Conservation (phyloP, 768 basidiomycete genomes). For the Crucibulum laeve region DNA sequence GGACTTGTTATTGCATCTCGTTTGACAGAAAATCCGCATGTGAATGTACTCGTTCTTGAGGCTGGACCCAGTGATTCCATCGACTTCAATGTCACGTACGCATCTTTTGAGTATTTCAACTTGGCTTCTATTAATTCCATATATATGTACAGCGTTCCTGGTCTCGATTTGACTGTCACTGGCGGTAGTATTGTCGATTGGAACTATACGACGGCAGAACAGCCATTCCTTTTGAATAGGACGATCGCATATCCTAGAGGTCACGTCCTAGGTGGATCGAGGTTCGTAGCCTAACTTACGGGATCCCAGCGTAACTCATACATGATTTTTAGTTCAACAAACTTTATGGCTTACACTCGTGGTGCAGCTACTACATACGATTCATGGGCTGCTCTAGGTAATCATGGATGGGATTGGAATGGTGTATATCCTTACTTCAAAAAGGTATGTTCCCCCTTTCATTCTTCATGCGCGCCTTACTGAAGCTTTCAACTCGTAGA, state of each 20-base stretch:
- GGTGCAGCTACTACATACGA: not conserved
- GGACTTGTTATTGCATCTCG: constrained; percentile 12
- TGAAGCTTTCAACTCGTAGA: too few species aligned
- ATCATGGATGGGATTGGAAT: not conserved
- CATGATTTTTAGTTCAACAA: not conserved
- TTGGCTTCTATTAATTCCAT: constrained; percentile 7
- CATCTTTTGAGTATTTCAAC: constrained; percentile 20
- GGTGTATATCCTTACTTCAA: not conserved
- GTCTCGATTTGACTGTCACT: not conserved
- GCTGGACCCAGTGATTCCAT: constrained; percentile 31
- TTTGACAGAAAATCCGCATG: constrained; percentile 9
- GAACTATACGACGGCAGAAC: not conserved
- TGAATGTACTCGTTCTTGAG: constrained; percentile 19
- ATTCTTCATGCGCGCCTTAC: too few species aligned
- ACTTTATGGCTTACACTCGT: not conserved
- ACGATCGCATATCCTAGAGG: not conserved
- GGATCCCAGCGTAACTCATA: too few species aligned
- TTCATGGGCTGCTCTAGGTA: not conserved
- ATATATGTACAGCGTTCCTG: not conserved
- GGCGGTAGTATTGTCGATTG: constrained; percentile 12
- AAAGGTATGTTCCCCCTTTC: too few species aligned
- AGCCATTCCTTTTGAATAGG: not conserved
- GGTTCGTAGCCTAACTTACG: too few species aligned
- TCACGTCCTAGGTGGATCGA: not conserved
- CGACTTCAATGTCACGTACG: constrained; percentile 27